Base-by-base conservation (phyloP, 805 yeast species). In the Zygoascus bituminiphila region DNA sequence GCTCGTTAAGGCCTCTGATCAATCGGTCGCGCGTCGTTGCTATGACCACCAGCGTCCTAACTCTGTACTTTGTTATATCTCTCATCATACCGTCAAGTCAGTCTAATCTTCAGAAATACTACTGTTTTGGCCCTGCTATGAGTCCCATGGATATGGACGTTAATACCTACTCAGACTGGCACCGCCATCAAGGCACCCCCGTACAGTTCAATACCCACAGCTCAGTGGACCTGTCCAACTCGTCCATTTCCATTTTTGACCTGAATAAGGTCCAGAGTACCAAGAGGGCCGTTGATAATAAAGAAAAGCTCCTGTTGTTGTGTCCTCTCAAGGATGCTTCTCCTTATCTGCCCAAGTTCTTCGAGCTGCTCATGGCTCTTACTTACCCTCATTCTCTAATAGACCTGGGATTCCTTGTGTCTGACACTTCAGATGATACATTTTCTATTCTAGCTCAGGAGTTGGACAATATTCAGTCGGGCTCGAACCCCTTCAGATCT, bases 261-360 rank as follows among this genome's bases (percentile, higher is more conserved):
- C 47, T 57, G 25, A 51, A 57, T 51, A 24, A 40, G 47, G 35
- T 59, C 52, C 37, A 52, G 49, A 33, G 59, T 19, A 49, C 59
- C 20, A 36, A 31, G 21, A 45, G 49, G 21, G 59, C 58, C 7
- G 47, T 33, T 17, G 38, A 48, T 21, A 47, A 54, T 15, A 76
- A 78, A 12, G 94, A 87, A 53, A 76, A 79, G 43, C 79, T 87
- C 12, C 67, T 87, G 48, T 66, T 88, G 45, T 72, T 82, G 52
- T 75, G 87, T 59, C 96, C 96, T 8, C 67, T 87, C 52, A 72
- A 94, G 64, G 82, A 87, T 59, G 94, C 95, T 0, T 88, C 82
- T 59, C 71, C 75, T 24, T 89, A 84, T 19, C 67, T 87, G 52
- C 88, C 93, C 10, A 71, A 86, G 71, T 87, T 88, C 74, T 86